Conservation (phyloP, 1,284 basidiomycete species). For the Ceratobasidium sp. region DNA sequence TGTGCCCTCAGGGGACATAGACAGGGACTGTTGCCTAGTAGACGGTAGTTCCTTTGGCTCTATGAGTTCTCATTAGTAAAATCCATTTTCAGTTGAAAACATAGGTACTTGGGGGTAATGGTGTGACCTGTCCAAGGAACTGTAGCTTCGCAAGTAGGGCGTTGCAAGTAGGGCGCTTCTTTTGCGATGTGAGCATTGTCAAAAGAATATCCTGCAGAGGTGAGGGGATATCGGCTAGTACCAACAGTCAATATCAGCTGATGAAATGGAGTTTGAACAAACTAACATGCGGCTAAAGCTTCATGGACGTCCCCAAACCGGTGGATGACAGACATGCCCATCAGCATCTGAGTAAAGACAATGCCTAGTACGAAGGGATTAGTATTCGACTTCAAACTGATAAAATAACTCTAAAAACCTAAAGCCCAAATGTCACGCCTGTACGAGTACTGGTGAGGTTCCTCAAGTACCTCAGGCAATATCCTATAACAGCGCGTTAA, state of each 20-base stretch:
- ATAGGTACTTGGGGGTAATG: conserved; percentile 26
- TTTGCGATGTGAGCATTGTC: conserved; percentile 48
- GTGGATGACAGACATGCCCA: conserved; percentile 75
- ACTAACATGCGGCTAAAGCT: conserved; percentile 44
- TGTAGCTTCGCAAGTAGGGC: conserved; percentile 31
- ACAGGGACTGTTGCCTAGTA: conserved; percentile 20
- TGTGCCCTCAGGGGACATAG: conserved; percentile 38
- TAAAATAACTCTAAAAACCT: conserved; percentile 5
- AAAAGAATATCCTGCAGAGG: conserved; percentile 42
- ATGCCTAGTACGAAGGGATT: conserved; percentile 62
- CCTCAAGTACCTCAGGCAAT: conserved; percentile 77
- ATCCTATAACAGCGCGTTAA: conserved; percentile 61
- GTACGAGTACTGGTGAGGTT: conserved; percentile 75
- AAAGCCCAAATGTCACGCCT: conserved; percentile 80
- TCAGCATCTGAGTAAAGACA: conserved; percentile 80
- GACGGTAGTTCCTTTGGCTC: conserved; percentile 29
- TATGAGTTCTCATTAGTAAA: neutral
- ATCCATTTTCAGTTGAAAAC: neutral
- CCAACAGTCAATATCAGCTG: conserved; percentile 49
- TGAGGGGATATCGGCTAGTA: conserved; percentile 45
- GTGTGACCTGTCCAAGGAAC: conserved; percentile 40
- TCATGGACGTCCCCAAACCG: conserved; percentile 54
- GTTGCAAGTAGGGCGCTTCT: conserved; percentile 42
- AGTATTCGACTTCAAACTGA: neutral
- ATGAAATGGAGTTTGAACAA: conserved; percentile 53